Base-by-base conservation (phyloP, 768 basidiomycete genomes). In the Termitomyces sp. region DNA sequence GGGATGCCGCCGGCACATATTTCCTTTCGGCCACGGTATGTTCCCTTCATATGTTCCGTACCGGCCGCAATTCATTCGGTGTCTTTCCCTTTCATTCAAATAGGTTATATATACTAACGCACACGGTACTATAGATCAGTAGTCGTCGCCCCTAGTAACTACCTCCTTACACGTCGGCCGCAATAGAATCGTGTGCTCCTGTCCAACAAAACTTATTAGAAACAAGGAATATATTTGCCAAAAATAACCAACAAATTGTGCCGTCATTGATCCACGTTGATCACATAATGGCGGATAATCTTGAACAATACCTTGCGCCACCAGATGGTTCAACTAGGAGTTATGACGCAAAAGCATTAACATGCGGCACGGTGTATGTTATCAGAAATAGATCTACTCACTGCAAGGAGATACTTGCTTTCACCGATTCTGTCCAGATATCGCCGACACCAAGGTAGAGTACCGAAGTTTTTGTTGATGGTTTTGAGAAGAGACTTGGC, bases 261-360 rank as follows among this genome's bases (percentile, higher is more conserved):
- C 96, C 0, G 95, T 97, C 92, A 95, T 97, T 2, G 87, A 83
- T 41, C 86, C 94, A 52, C 74, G 76, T 54, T 84, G 82, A 70
- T 98, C 97, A 63, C 85, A 89, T 38, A 99, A 76, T 0, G 97
- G 97, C 10, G 93, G 97, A 70, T 98, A 98, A 61, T 89, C 92
- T 62, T 87, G 84, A 2, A 99, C 94, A 54, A 98, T 85, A 1
- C 88, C 90, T 71, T 94, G 88, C 44, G 80, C 74, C 28, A 99
- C 97, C 7, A 98, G 79, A 62, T 96, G 84, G 65, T 94, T 95
- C 50, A 98, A 76, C 94, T 95, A 64, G 40, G 54, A 30, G 14
- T 53, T 22, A 26, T 22, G 54, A 50, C 24, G 33, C 46, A 24
- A 52, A n/a, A 54, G 18, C 54, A 7, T 56, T 26, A 60, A 44